These are phyloP conservation scores for Talaromyces funiculosus DNA, from an alignment of 2,329 filamentous ascomycete species.

Conservation along the genomic window DNA sequence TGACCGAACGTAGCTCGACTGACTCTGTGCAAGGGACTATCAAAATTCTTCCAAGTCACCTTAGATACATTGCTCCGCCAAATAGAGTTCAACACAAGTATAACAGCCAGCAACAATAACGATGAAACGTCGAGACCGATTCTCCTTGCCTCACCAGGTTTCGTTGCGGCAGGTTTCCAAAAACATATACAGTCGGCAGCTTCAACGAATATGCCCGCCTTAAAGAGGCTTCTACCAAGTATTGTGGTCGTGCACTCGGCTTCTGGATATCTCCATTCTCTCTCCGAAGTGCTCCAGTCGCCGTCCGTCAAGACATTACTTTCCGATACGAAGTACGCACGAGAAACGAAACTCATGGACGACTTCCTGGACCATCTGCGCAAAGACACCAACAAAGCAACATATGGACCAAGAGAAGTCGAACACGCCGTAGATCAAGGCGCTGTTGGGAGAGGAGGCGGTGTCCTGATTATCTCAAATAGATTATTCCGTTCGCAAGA, in stretches of 20 bases:
- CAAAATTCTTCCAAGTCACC: conserved; percentile 71
- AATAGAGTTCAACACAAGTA: conserved; percentile 60
- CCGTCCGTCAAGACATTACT: conserved; percentile 71
- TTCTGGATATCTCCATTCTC: conserved; percentile 77
- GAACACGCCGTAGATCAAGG: conserved; percentile 78
- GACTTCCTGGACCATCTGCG: conserved; percentile 72
- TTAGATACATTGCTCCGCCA: conserved; percentile 70
- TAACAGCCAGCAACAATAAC: conserved; percentile 29
- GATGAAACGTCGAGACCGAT: conserved; percentile 52
- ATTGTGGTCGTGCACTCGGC: conserved; percentile 72
- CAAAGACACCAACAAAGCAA: conserved; percentile 79
- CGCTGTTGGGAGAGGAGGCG: conserved; percentile 80
- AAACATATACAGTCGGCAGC: conserved; percentile 61
- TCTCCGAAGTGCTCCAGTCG: conserved; percentile 81
- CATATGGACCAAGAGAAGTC: conserved; percentile 82
- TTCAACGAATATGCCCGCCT: conserved; percentile 52
- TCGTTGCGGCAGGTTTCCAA: conserved; percentile 74
- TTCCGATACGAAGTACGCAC: conserved; percentile 79
- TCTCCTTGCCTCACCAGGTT: conserved; percentile 83
- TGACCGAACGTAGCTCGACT: not conserved
- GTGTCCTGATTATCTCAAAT: conserved; percentile 80
- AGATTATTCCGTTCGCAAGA: conserved; percentile 79
- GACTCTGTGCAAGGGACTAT: conserved; percentile 50
- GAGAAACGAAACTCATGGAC: conserved; percentile 79
- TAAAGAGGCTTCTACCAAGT: conserved; percentile 63